Conservation (phyloP, 352 stramenopile genomes). For the Pythium myriotylum region DNA sequence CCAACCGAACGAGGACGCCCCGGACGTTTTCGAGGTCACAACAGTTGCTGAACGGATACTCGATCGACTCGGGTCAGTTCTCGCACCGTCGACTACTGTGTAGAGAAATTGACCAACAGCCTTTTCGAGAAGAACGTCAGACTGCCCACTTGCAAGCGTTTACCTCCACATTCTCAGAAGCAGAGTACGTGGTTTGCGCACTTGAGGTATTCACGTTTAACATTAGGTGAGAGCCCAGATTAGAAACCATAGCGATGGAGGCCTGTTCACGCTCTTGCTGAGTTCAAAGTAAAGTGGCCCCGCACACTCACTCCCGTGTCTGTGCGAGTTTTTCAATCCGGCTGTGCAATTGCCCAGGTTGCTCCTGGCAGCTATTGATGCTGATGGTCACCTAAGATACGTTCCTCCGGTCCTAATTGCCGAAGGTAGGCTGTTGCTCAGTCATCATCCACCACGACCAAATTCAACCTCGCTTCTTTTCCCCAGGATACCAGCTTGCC, state of each 20-base stretch:
- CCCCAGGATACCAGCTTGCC: slow-evolving; percentile 43
- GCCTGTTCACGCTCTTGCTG: slow-evolving; percentile 45
- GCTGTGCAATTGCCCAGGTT: slow-evolving; percentile 2
- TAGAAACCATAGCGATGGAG: slow-evolving; percentile 41
- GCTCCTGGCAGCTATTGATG: slow-evolving; percentile 9
- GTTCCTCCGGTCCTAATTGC: neutral
- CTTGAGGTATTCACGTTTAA: neutral
- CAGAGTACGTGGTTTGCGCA: slow-evolving; percentile 30
- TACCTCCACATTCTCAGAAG: slow-evolving; percentile 63
- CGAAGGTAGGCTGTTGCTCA: slow-evolving; percentile 9
- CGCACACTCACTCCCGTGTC: no score
- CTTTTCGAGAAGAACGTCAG: neutral
- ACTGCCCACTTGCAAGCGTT: slow-evolving; percentile 55
- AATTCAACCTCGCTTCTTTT: neutral
- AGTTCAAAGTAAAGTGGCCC: slow-evolving; percentile 26
- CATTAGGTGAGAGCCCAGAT: slow-evolving; percentile 19
- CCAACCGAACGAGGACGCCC: slow-evolving; percentile 42
- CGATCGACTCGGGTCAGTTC: slow-evolving; percentile 38
- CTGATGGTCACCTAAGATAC: slow-evolving; percentile 8
- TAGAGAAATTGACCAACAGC: neutral
- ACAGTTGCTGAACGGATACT: slow-evolving; percentile 42
- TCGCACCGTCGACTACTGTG: neutral
- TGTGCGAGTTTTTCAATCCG: no score
- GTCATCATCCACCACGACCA: neutral
- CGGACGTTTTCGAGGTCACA: slow-evolving; percentile 53